Percentiles rank a stretch among this genome's conserved stretches.
Conservation (phyloP, 2,329 filamentous ascomycete species). For the Phialophora verrucosa region DNA sequence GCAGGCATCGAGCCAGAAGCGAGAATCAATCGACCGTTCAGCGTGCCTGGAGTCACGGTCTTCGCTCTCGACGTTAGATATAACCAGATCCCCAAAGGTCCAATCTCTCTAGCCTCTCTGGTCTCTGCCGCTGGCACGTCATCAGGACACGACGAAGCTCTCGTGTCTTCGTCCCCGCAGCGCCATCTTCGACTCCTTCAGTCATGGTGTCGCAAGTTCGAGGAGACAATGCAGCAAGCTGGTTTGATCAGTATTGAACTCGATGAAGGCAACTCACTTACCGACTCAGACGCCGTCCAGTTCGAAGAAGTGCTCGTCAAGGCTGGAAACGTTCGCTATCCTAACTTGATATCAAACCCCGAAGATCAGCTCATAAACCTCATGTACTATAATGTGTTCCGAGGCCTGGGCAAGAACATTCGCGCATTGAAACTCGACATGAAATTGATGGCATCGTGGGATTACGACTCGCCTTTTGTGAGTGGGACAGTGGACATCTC, state of each 20-base stretch:
- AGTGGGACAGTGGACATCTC: slow-evolving; percentile 17
- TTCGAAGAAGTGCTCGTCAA: slow-evolving; percentile 21
- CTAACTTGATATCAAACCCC: slow-evolving; percentile 4
- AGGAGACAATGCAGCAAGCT: slow-evolving; percentile 9
- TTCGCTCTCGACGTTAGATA: slow-evolving; percentile 10
- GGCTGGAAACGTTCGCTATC: slow-evolving; percentile 4
- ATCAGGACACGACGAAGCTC: not conserved
- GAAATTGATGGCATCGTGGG: slow-evolving; percentile 13
- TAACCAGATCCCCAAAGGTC: not conserved
- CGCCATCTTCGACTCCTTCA: slow-evolving; percentile 11
- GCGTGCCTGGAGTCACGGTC: slow-evolving; percentile 16
- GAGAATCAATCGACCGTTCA: not conserved
- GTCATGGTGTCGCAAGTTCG: slow-evolving; percentile 23
- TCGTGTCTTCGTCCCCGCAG: not conserved
- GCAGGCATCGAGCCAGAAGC: not conserved
- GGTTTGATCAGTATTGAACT: not conserved
- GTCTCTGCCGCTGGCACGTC: slow-evolving; percentile 3
- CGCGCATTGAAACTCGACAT: slow-evolving; percentile 38
- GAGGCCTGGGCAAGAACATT: slow-evolving; percentile 43
- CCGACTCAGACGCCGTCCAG: slow-evolving; percentile 18
- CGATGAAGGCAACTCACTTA: not conserved
- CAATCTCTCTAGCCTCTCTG: slow-evolving; percentile 16
- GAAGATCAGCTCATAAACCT: slow-evolving; percentile 44
- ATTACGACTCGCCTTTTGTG: slow-evolving; percentile 26
- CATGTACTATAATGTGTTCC: slow-evolving; percentile 46